Percentiles rank a stretch among this genome's conserved stretches.
phyloP scores from a whole-genome alignment of 352 stramenopile genomes.

The Pythium diclinum region DNA sequence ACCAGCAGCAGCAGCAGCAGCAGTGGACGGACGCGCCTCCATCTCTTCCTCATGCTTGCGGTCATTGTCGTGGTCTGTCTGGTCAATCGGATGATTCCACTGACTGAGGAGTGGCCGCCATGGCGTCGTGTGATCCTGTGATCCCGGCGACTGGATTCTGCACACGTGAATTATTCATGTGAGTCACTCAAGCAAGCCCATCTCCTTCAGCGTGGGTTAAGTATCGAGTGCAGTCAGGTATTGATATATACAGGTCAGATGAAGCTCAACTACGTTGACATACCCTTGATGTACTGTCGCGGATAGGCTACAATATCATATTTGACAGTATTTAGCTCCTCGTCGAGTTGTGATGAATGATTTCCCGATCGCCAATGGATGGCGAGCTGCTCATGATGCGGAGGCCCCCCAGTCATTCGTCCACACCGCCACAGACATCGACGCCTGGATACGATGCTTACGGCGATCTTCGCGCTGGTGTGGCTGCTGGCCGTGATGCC shows the following conservation, averaged over 20 bases:
- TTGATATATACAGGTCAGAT: background rate
- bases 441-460: background rate
- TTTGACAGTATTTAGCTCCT: background rate
- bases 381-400: too few species aligned
- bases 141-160: too few species aligned
- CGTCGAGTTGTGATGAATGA: too few species aligned
- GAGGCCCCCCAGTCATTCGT: background rate
- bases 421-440: background rate
- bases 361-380: too few species aligned
- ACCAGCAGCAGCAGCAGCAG: background rate
- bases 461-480: background rate
- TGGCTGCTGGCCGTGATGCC: background rate
- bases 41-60: background rate
- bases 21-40: background rate
- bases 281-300: background rate
- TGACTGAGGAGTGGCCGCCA: background rate
- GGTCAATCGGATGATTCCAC: background rate
- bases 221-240: background rate
- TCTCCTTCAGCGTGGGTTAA: background rate
- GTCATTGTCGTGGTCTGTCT: background rate
- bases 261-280: background rate
- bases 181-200: background rate
- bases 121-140: too few species aligned
- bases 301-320: background rate
- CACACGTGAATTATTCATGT: background rate